Evolutionary conservation across 2,329 filamentous ascomycete species (phyloP).

Genomic region (Cercospora brassicicola): DNA sequence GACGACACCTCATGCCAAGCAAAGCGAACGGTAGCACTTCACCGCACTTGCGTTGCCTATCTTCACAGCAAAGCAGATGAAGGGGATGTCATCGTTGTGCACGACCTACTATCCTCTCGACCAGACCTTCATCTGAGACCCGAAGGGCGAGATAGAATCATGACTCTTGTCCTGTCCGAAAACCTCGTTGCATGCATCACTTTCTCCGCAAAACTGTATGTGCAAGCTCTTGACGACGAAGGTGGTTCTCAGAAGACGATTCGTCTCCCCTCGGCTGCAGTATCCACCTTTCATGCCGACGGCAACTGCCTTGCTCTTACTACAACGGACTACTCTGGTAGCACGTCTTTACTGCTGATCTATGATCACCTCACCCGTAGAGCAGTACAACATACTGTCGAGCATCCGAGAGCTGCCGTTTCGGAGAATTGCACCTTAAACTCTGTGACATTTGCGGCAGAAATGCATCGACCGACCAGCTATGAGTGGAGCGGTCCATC

Average conservation of each 20-base stretch:
- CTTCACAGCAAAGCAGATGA: constrained; percentile 7
- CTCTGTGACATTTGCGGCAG: not conserved
- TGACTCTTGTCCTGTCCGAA: constrained; percentile 14
- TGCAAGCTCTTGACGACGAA: constrained; percentile 4
- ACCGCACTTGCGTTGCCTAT: constrained; percentile 23
- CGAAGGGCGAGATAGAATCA: constrained; percentile 24
- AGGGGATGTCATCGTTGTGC: constrained; percentile 19
- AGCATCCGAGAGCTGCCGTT: not conserved
- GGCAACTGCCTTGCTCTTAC: not conserved
- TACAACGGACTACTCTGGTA: not conserved
- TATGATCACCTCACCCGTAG: not conserved
- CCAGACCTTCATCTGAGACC: constrained; percentile 1
- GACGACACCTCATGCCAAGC: not conserved
- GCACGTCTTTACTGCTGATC: not conserved
- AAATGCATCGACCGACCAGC: not conserved
- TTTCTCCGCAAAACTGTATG: constrained; percentile 18
- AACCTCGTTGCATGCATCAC: constrained; percentile 20
- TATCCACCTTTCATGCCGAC: constrained; percentile 6
- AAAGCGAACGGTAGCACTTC: constrained; percentile 11
- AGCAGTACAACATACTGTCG: not conserved
- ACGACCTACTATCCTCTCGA: constrained; percentile 15
- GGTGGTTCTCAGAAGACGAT: not conserved
- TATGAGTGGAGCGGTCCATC: not conserved
- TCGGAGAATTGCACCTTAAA: not conserved
- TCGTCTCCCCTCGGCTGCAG: not conserved